Base-by-base conservation (phyloP, 2,329 filamentous ascomycete genomes). In the Amphichorda felina region DNA sequence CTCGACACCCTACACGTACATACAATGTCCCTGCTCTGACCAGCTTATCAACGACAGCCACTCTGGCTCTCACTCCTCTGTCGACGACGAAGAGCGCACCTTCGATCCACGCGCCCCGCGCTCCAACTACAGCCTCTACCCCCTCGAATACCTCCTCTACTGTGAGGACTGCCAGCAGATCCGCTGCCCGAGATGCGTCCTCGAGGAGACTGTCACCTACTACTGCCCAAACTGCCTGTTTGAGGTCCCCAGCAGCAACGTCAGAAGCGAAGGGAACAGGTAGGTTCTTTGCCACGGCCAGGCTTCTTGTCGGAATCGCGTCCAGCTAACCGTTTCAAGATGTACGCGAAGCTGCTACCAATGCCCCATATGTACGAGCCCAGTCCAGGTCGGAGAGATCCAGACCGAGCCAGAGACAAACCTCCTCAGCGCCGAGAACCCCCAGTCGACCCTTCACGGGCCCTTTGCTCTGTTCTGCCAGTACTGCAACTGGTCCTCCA, bases 101-200 rank as follows among this genome's bases (percentile, higher is more conserved):
- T 94, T 98, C 56, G 83, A 98, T 53, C 87, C 91, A 2, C 78
- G 82, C 47, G 79, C 80, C 41, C 75, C 83, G 13, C 79, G 88
- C 26, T 83, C 91, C 39, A 91, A 87, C 56, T 96, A 86, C 66
- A 88, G 86, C 45, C 68, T 98, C 22, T 95, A 89, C 52, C 89
- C 91, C 1, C 77, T 95, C 30, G 89, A 96, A 51, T 80, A 95
- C 53, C 73, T 98, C 18, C 72, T 96, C 28, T 98, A 94, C 64
- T 98, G 91, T 64, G 89, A 94, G 54, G 91, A 96, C 55, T 98
- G 91, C 57, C 86, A 94, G 54, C 82, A 94, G 58, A 94, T 96
- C 42, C 82, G 91, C 46, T 98, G 91, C 54, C 84, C 86, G 5
- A 72, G 87, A 61, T 98, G 91, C 52, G 83, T 93, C 36, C 75